Evolutionary conservation across 129 eudicot species (phyloP).

Genomic region (Rutidosis leptorrhynchoides): DNA sequence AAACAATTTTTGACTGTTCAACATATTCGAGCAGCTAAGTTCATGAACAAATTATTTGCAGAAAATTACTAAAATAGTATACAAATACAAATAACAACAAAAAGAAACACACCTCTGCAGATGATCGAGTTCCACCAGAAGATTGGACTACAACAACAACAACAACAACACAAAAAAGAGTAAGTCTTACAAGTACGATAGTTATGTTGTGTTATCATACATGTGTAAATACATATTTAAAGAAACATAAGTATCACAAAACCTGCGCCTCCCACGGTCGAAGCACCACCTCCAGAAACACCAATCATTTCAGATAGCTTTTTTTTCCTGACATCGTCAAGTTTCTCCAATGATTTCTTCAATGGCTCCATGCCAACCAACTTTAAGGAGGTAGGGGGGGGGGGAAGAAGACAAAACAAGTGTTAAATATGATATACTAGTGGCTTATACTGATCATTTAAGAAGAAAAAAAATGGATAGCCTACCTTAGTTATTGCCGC

Average conservation of each 20-base stretch:
- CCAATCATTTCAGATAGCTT: slow-evolving; percentile 98
- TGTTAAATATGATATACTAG: not conserved
- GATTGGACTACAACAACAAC: slow-evolving; percentile 45
- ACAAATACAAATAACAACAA: not conserved
- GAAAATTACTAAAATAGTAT: not conserved
- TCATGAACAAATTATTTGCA: not conserved
- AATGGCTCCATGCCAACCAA: slow-evolving; percentile 98
- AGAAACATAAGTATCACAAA: slow-evolving; percentile 20
- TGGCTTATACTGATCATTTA: not conserved
- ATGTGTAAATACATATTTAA: too few species aligned
- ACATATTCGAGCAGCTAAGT: not conserved
- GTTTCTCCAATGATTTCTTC: slow-evolving; percentile 93
- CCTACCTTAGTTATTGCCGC: slow-evolving; percentile 93
- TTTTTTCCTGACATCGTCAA: slow-evolving; percentile 89
- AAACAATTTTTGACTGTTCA: not conserved
- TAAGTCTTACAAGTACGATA: slow-evolving; percentile 4
- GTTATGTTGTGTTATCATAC: not conserved
- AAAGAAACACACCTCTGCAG: slow-evolving; percentile 50
- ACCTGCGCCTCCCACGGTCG: slow-evolving; percentile 59
- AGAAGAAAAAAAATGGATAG: not conserved
- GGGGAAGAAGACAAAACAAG: not conserved
- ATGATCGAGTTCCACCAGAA: slow-evolving; percentile 51
- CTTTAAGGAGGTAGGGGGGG: too few species aligned
- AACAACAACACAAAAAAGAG: too few species aligned
- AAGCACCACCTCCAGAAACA: slow-evolving; percentile 62